Evolutionary conservation across 305 asterid species (phyloP), one percentile per base, ranked within the genome.

Genomic region (Fraxinus dipetala): DNA sequence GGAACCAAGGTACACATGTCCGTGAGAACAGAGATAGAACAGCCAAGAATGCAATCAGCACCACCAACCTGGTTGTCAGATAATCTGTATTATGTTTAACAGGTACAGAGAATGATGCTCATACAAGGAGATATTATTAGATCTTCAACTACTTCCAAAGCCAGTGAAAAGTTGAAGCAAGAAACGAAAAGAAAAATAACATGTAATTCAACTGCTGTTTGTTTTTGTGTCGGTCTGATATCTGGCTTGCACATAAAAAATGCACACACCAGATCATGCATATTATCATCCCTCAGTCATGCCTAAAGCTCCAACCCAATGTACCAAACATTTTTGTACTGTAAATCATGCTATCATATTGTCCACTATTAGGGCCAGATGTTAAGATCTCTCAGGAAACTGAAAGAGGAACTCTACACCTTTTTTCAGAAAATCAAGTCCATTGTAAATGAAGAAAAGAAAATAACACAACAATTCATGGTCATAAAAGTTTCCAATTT

Each of bases 1-100:
- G 91, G 91, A 93, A 92, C 99, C 97, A 94, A 79, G 99, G 99
- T 61, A 94, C 95, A 80, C 97, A 92, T 38, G 97, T 96, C 90
- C 98, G 88, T 48, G 97, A 88, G 85, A 93, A 85, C 84, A 96
- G 85, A 36, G 98, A 76, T 70, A 96, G 79, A 86, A 87, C 89
- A 48, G 93, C 96, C 93, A 94, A 88, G 91, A 94, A 96, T 72
- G 89, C 88, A 80, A 96, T 84, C 95, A 96, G 92, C 85, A 89
- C 86, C 90, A 94, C 93, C 97, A 94, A 90, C 97, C 99, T 96
- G 98, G 88, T 86, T 86, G 90, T 90, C 85, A 88, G 86, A 87
- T 78, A 87, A 87, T 91, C 90, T 91, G 93, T 87, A 87, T 84
- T 84, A 81, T 84, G 80, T 74, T 83, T 84, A 79, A 80, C 22